A percentile compares a stretch with the other conserved stretches of the same genome.
phyloP scores from a whole-genome alignment of 148 eudicot species.

The Cornus kousa region DNA sequence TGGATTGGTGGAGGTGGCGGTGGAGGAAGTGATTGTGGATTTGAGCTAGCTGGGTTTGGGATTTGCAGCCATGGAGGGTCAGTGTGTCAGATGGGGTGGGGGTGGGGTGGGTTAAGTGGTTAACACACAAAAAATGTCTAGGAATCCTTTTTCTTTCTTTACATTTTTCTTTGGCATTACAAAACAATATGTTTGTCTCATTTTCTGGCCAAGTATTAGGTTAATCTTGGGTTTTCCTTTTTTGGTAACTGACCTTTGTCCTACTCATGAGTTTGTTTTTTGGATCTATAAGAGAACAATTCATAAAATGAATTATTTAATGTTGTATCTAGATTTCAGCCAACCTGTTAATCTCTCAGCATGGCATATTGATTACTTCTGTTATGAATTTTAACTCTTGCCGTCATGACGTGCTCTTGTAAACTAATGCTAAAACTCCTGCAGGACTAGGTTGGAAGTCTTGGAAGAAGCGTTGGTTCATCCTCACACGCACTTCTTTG shows the following conservation, averaged over 20 bases:
- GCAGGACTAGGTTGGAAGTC: slow-evolving; percentile 99
- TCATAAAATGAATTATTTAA: neutral
- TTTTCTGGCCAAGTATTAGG: neutral
- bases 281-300: neutral
- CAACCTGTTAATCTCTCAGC: neutral
- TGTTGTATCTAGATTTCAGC: neutral
- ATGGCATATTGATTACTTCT: neutral
- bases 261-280: neutral
- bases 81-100: too few species aligned
- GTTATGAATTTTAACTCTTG: neutral
- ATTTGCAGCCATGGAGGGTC: too few species aligned
- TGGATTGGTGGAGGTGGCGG: too few species aligned
- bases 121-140: too few species aligned
- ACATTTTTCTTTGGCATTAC: neutral
- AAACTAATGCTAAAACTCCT: slow-evolving; percentile 18
- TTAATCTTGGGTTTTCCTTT: neutral
- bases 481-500: slow-evolving; percentile 90
- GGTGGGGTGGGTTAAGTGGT: too few species aligned
- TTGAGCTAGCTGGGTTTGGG: too few species aligned
- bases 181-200: neutral
- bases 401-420: neutral
- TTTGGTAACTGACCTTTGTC: neutral
- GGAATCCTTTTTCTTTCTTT: neutral
- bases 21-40: too few species aligned
- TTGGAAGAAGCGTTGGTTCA: slow-evolving; percentile 99